Base-by-base conservation (phyloP, 2,329 filamentous ascomycete species). In the Byssochlamys sp. region DNA sequence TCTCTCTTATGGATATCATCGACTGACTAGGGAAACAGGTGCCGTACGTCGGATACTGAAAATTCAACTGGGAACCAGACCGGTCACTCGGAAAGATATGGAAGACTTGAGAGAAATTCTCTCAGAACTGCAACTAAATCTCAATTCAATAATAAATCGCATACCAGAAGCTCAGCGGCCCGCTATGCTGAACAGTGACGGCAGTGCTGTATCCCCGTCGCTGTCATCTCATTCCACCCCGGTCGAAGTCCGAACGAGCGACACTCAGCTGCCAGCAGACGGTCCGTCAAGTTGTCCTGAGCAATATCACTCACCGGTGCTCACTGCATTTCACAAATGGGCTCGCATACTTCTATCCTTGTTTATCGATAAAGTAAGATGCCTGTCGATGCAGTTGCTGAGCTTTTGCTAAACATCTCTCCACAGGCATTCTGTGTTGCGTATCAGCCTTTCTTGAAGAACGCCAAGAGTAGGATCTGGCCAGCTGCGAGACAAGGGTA, bases 391-490 rank as follows among this genome's bases (percentile, higher is more conserved):
- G 19, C 14, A 11, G 25, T 24, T 19, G 1, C 9, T 27, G 5
- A 12, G 25, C 19, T 31, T 39, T 27, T 27, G 12, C 57, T 68
- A 24, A 68, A 35, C 12, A 11, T 19, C 27, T 6, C 9, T n/a
- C 5, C 31, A 45, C 26, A 75, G 72, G 73, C 74, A 4, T 77
- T 74, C 54, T 77, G 76, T 58, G 73, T 78, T 54, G 74, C 75
- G 25, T 79, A 78, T 59, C 76, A 77, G 57, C 76, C 76, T 6
- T 78, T 78, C 49, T 64, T 79, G 14, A 78, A 78, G 60, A 78
- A 78, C 57, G 73, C 73, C 14, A 76, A 73, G 57, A 78, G 75
- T 62, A 73, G 75, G 28, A 71, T 79, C 24, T 79, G 77, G 77
- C 71, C 70, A 7, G 67, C 71, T n/a, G 75, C 74, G 25, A 70